Percentiles rank a stretch among this genome's conserved stretches.
These are phyloP conservation scores for Fraxinus paxiana DNA, from an alignment of 305 asterid genomes.

Conservation along the genomic window DNA sequence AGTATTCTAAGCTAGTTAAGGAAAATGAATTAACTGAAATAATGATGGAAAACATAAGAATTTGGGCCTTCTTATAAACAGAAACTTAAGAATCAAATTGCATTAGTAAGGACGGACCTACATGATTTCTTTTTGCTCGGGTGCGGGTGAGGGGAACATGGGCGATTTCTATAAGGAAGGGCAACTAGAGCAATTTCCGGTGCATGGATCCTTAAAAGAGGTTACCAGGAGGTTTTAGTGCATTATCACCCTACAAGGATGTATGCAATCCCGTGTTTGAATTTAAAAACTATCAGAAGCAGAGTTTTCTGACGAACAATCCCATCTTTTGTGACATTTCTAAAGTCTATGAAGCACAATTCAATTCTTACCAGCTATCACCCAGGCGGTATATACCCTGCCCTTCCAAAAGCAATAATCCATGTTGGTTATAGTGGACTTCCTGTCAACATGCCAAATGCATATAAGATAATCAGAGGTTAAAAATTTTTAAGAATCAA, in stretches of 20 bases:
- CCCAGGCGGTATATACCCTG: conserved; percentile 91
- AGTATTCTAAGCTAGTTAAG: background rate
- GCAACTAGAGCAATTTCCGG: background rate
- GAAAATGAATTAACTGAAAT: background rate
- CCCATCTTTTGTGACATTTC: background rate
- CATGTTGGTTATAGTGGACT: conserved; percentile 94
- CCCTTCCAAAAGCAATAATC: conserved; percentile 87
- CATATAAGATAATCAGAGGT: background rate
- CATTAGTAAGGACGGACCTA: background rate
- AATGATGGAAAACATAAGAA: background rate
- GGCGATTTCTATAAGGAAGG: background rate
- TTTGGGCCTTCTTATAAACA: background rate
- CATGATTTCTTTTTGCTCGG: background rate
- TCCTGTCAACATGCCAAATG: conserved; percentile 50
- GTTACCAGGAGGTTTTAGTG: background rate
- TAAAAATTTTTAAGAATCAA: background rate
- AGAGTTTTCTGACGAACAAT: background rate
- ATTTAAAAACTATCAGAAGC: background rate
- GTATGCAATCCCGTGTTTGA: background rate
- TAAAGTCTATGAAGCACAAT: background rate
- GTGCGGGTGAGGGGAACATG: background rate
- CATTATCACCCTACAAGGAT: background rate
- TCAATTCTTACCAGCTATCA: conserved; percentile 73
- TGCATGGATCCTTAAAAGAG: background rate
- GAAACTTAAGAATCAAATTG: background rate